Evolutionary conservation across 2,329 filamentous ascomycete species (phyloP).

Genomic region (Colletotrichum cuscutae): DNA sequence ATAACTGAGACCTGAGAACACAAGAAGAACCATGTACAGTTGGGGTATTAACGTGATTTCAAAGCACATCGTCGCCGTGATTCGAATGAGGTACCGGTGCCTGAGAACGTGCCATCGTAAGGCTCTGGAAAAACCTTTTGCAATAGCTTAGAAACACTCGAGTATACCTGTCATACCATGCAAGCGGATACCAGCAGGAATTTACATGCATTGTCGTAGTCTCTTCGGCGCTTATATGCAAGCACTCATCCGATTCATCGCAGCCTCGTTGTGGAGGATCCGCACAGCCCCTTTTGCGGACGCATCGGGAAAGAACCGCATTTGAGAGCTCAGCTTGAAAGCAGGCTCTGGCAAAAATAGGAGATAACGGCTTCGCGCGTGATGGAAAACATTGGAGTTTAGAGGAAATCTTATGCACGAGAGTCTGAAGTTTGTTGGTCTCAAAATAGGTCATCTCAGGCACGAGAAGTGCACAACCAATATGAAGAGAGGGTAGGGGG

Average conservation of each 20-base stretch:
- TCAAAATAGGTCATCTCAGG: too few species aligned
- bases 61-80: neutral
- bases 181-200: neutral
- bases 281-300: neutral
- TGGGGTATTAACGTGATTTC: neutral
- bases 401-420: too few species aligned
- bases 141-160: neutral
- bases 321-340: neutral
- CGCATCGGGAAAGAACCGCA: neutral
- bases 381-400: too few species aligned
- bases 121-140: neutral
- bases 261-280: neutral
- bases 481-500: too few species aligned
- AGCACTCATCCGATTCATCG: neutral
- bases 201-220: neutral
- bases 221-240: neutral
- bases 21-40: neutral
- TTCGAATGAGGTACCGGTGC: neutral
- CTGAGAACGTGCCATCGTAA: neutral
- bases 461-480: too few species aligned
- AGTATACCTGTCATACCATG: neutral
- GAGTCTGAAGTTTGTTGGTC: too few species aligned
- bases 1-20: too few species aligned
- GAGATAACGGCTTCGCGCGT: neutral
- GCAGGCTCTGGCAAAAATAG: neutral